Conservation (phyloP, 345 rosid genomes). For the Euclidium syriacum region DNA sequence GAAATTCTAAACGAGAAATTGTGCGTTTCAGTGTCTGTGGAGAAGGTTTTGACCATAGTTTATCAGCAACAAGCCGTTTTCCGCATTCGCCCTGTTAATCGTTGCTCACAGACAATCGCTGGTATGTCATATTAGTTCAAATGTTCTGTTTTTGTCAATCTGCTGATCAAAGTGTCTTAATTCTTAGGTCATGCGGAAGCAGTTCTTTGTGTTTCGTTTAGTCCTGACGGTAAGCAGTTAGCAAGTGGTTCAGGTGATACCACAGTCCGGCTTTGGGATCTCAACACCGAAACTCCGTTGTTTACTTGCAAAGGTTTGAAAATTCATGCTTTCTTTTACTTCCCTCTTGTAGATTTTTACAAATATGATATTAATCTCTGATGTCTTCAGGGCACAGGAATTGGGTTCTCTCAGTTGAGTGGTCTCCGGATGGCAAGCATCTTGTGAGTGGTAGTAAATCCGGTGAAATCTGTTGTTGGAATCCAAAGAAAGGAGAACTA, state of each 20-base stretch:
- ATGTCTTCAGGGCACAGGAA: constrained; percentile 78
- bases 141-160: background rate
- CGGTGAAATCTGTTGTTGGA: constrained; percentile 87
- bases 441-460: constrained; percentile 89
- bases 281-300: constrained; percentile 84
- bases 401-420: constrained; percentile 91
- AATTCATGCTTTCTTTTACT: background rate
- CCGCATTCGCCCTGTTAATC: constrained; percentile 80
- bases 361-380: background rate
- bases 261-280: constrained; percentile 94
- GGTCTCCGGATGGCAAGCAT: constrained; percentile 95
- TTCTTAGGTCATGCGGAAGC: constrained; percentile 76
- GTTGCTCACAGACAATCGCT: constrained; percentile 85
- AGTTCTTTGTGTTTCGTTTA: constrained; percentile 85
- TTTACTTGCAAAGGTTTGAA: constrained; percentile 80
- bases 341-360: background rate
- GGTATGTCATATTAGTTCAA: constrained; percentile 40
- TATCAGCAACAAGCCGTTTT: constrained; percentile 97
- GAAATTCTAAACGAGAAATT: background rate
- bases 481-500: constrained; percentile 71
- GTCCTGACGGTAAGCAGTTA: constrained; percentile 87
- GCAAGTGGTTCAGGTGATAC: constrained; percentile 99
- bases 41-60: constrained; percentile 81
- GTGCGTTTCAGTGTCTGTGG: constrained; percentile 73
- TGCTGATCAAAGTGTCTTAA: background rate